A percentile compares a stretch with the other conserved stretches of the same genome.
Evolutionary conservation across 2,329 filamentous ascomycete genomes (phyloP).

Genomic region (Aurifilum marmelostoma): DNA sequence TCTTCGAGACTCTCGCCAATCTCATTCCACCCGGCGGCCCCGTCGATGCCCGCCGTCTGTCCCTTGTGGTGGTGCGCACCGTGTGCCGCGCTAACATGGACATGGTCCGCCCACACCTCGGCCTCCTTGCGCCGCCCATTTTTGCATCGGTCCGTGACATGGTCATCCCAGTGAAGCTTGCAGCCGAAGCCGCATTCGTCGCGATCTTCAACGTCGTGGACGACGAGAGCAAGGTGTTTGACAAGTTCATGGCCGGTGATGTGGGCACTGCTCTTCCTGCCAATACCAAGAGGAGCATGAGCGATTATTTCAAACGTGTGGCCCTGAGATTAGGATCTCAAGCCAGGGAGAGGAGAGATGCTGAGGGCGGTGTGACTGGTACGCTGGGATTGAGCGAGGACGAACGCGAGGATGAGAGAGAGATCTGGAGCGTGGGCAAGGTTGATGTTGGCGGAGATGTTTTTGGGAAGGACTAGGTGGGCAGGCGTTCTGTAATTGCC

Average conservation of each 20-base stretch:
- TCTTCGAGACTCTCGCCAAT: slow-evolving; percentile 77
- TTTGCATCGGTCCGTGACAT: slow-evolving; percentile 89
- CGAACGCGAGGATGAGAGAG: slow-evolving; percentile 90
- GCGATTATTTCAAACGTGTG: slow-evolving; percentile 96
- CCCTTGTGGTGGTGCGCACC: slow-evolving; percentile 86
- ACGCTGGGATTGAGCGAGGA: slow-evolving; percentile 80
- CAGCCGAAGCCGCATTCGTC: slow-evolving; percentile 92
- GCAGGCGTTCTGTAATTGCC: slow-evolving; percentile 10
- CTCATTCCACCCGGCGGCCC: slow-evolving; percentile 78
- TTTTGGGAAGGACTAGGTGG: slow-evolving; percentile 45
- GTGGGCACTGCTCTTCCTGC: slow-evolving; percentile 66
- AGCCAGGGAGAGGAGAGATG: slow-evolving; percentile 85
- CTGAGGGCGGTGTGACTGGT: slow-evolving; percentile 86
- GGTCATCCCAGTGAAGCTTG: slow-evolving; percentile 93
- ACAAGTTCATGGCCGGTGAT: slow-evolving; percentile 80
- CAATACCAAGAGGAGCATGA: slow-evolving; percentile 84
- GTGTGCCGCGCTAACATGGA: slow-evolving; percentile 79
- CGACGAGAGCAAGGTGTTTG: slow-evolving; percentile 82
- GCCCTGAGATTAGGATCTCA: slow-evolving; percentile 83
- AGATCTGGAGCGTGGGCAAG: slow-evolving; percentile 94
- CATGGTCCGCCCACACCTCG: slow-evolving; percentile 78
- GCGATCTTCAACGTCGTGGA: slow-evolving; percentile 89
- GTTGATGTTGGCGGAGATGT: slow-evolving; percentile 74
- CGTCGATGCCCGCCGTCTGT: slow-evolving; percentile 80
- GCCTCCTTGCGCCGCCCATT: slow-evolving; percentile 77